A percentile compares a stretch with the other conserved stretches of the same genome.
Evolutionary conservation across 805 yeast genomes (phyloP).

Genomic region (Diddensiella santjacobensis): DNA sequence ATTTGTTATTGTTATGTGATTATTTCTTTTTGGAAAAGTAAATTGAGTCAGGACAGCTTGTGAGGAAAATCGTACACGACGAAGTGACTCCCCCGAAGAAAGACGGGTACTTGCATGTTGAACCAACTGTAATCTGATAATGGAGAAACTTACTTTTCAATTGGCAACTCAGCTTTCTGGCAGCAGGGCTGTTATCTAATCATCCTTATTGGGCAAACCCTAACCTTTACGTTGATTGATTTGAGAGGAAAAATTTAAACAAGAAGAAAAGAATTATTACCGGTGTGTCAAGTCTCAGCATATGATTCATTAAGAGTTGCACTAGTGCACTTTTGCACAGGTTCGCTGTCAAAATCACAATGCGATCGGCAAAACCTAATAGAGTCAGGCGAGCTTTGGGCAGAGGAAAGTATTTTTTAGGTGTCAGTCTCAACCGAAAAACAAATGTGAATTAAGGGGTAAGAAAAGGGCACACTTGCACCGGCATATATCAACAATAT

Average conservation of each 20-base stretch:
- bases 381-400: not conserved
- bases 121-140: not conserved
- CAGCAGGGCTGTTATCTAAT: not conserved
- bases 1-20: too few relatives aligned
- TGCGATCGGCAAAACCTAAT: not conserved
- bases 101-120: not conserved
- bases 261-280: too few relatives aligned
- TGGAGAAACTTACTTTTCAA: too few relatives aligned
- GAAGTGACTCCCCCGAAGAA: too few relatives aligned
- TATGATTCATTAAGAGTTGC: too few relatives aligned
- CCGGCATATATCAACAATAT: not conserved
- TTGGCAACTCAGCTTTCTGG: too few relatives aligned
- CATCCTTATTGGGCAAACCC: not conserved
- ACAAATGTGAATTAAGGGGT: not conserved
- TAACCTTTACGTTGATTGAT: not conserved
- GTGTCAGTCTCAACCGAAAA: not conserved
- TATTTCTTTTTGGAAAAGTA: too few relatives aligned
- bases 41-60: too few relatives aligned
- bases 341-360: not conserved
- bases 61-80: too few relatives aligned
- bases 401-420: too few relatives aligned
- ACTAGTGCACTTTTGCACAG: too few relatives aligned
- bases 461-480: not conserved
- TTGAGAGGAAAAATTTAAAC: not conserved
- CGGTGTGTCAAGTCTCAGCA: too few relatives aligned